Percentiles rank a stretch among this genome's conserved stretches.
These are phyloP conservation scores for Asterophora parasitica DNA, from an alignment of 768 basidiomycete species.

Conservation along the genomic window DNA sequence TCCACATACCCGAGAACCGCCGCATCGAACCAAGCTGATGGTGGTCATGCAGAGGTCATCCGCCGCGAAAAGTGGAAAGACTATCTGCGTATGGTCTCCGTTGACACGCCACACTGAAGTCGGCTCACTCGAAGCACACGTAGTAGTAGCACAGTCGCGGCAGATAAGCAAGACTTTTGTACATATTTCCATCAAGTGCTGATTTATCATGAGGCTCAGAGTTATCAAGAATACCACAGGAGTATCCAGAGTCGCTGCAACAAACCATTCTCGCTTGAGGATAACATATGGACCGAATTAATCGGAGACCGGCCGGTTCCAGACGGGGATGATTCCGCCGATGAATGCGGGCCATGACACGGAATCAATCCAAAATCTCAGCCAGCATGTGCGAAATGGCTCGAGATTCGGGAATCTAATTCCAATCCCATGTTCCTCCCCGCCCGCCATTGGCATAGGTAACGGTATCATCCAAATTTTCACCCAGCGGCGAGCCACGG, in stretches of 20 bases:
- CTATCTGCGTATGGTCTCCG: constrained; percentile 13
- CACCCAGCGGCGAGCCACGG: constrained; percentile 14
- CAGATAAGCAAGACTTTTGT: neutral
- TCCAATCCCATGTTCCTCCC: constrained; percentile 31
- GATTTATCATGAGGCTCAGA: neutral
- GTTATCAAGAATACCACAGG: too few relatives aligned
- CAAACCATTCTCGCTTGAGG: neutral
- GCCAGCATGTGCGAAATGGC: constrained; percentile 29
- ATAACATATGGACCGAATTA: constrained; percentile 19
- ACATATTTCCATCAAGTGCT: neutral
- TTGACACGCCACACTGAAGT: constrained; percentile 12
- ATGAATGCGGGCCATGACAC: constrained; percentile 43
- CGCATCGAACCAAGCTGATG: constrained; percentile 16
- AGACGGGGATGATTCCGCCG: constrained; percentile 28
- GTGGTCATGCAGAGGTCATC: constrained; percentile 17
- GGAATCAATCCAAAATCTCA: constrained; percentile 18
- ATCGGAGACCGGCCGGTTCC: constrained; percentile 30
- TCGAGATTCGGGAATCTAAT: constrained; percentile 31
- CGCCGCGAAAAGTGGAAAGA: constrained; percentile 25
- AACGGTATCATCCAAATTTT: constrained; percentile 9
- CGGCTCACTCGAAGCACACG: neutral
- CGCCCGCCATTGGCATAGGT: constrained; percentile 19
- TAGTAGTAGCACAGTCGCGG: too few relatives aligned
- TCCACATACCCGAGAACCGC: constrained; percentile 7
- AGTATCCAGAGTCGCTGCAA: neutral